A percentile compares a stretch with the other conserved stretches of the same genome.
Conservation (phyloP, 306 rosid species). For the Cucumis sativus region Cucumber_9930_V3 NC_026661.2:21336501-21337000, state of each 20-base stretch:
- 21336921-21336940: no score
- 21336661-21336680: slow-evolving; percentile 3
- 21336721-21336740: slow-evolving; percentile 10
- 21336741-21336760: not conserved
- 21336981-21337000: no score
- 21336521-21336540: not conserved
- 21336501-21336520: not conserved
- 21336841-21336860: no score
- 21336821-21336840: no score
- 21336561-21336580: no score
- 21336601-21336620: slow-evolving; percentile 6
- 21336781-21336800: not conserved
- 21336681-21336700: not conserved
- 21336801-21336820: no score
- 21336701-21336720: not conserved
- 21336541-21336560: not conserved
- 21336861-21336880: no score
- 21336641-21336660: slow-evolving; percentile 9
- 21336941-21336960: no score
- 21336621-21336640: slow-evolving; percentile 7
- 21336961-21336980: no score
- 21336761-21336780: not conserved
- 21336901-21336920: no score
- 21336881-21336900: no score
- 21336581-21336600: not conserved